Evolutionary conservation across 2,329 filamentous ascomycete species (phyloP).

Genomic region (Aspergillus glaucus): DNA sequence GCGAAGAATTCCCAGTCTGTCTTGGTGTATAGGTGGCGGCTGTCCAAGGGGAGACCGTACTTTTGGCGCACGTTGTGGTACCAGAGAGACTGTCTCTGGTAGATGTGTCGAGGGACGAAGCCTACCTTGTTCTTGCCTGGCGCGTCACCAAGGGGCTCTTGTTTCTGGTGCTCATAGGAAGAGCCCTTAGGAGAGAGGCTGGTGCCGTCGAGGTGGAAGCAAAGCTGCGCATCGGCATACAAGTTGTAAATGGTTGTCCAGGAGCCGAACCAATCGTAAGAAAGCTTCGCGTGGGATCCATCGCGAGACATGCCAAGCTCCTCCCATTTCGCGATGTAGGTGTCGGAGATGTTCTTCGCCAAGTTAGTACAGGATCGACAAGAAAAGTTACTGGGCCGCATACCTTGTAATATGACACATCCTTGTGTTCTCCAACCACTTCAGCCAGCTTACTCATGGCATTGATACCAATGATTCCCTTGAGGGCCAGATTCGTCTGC

Average conservation of each 20-base stretch:
- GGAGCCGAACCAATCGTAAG: constrained; percentile 72
- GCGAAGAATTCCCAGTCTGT: constrained; percentile 90
- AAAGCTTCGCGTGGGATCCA: constrained; percentile 66
- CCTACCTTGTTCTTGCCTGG: constrained; percentile 27
- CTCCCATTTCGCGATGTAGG: constrained; percentile 69
- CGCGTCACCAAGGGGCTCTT: constrained; percentile 16
- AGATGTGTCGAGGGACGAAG: constrained; percentile 70
- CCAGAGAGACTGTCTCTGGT: constrained; percentile 74
- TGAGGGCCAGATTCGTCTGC: constrained; percentile 76
- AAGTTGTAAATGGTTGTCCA: constrained; percentile 85
- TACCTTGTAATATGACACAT: constrained; percentile 54
- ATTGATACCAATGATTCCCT: constrained; percentile 75
- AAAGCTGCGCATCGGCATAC: constrained; percentile 72
- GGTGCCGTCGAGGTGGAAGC: constrained; percentile 61
- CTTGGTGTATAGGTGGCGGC: constrained; percentile 76
- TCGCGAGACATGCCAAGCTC: constrained; percentile 62
- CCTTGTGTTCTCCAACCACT: constrained; percentile 52
- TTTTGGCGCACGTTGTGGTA: constrained; percentile 72
- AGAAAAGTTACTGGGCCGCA: neutral
- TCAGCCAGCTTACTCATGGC: constrained; percentile 68
- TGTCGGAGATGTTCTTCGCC: constrained; percentile 51
- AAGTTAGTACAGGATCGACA: neutral
- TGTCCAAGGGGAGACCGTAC: constrained; percentile 78
- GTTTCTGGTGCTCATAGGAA: constrained; percentile 17
- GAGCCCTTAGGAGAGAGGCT: constrained; percentile 13